phyloP scores from a whole-genome alignment of 2,329 filamentous ascomycete genomes.

The Gaeumannomyces sp. region DNA sequence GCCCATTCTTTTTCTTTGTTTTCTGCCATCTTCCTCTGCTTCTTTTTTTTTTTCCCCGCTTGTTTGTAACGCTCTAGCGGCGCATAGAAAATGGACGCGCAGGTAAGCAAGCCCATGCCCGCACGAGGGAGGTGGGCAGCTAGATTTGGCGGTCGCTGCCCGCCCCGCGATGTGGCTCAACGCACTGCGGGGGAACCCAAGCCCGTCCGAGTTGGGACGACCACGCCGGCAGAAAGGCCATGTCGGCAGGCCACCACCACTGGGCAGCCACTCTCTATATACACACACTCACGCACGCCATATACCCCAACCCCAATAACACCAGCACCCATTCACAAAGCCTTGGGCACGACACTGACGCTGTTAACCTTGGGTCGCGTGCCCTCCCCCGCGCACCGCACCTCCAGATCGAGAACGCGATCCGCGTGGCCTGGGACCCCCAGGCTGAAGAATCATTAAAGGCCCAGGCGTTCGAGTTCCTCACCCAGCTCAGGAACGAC shows the following conservation, averaged over 20 bases:
- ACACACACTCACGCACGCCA: neutral
- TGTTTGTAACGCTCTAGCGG: neutral
- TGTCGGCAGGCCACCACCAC: neutral
- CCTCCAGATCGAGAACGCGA: slow-evolving; percentile 80
- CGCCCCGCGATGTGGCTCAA: neutral
- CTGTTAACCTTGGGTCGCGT: slow-evolving; percentile 3
- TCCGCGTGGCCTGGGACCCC: slow-evolving; percentile 87
- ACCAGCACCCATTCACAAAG: too few species aligned
- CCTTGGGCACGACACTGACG: too few species aligned
- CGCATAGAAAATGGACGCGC: slow-evolving; percentile 22
- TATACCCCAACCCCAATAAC: too few species aligned
- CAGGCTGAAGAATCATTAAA: slow-evolving; percentile 69
- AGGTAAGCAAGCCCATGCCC: slow-evolving; percentile 19
- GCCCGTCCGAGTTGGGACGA: neutral
- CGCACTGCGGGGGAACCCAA: neutral
- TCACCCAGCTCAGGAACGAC: slow-evolving; percentile 72
- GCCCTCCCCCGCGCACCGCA: neutral
- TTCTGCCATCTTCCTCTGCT: slow-evolving; percentile 1
- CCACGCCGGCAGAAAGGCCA: neutral
- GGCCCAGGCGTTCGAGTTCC: slow-evolving; percentile 74
- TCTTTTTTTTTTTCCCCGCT: neutral
- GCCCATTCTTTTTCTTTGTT: neutral
- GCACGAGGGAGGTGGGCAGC: neutral
- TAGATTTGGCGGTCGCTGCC: neutral
- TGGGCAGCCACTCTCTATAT: neutral